Conservation (phyloP, 345 rosid species). For the Corchorus capsularis region DNA sequence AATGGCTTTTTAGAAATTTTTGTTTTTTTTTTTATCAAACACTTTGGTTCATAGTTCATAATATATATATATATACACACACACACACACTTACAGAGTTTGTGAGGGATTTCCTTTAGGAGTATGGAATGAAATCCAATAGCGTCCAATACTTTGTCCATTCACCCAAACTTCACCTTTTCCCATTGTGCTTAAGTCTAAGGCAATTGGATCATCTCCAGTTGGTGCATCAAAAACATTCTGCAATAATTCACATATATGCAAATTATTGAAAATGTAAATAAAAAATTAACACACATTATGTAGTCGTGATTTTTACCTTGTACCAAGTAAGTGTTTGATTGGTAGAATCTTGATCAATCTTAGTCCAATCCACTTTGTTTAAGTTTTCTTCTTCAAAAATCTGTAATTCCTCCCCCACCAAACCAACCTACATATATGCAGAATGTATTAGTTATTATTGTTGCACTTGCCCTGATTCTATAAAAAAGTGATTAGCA, state of each 20-base stretch:
- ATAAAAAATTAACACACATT: no score
- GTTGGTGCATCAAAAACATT: slow-evolving; percentile 59
- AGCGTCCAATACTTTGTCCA: slow-evolving; percentile 82
- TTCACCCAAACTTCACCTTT: slow-evolving; percentile 92
- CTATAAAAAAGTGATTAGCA: background rate
- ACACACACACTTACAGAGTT: slow-evolving; percentile 52
- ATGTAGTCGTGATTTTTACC: slow-evolving; percentile 38
- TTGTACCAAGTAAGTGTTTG: slow-evolving; percentile 81
- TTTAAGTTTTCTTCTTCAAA: slow-evolving; percentile 34
- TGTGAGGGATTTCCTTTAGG: slow-evolving; percentile 67
- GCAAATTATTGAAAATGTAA: background rate
- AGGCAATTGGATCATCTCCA: slow-evolving; percentile 53
- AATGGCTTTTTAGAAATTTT: no score
- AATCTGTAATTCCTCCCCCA: slow-evolving; percentile 64
- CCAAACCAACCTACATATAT: slow-evolving; percentile 58
- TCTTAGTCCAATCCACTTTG: slow-evolving; percentile 50
- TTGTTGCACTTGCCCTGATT: background rate
- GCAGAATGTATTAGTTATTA: background rate
- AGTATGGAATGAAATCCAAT: slow-evolving; percentile 77
- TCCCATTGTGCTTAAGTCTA: slow-evolving; percentile 70
- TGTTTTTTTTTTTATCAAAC: no score
- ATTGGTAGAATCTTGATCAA: slow-evolving; percentile 30
- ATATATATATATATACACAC: no score
- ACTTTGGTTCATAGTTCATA: no score
- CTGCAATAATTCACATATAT: slow-evolving; percentile 39